Conservation (phyloP, 441 rosid genomes). For the Kokia cookei region DNA sequence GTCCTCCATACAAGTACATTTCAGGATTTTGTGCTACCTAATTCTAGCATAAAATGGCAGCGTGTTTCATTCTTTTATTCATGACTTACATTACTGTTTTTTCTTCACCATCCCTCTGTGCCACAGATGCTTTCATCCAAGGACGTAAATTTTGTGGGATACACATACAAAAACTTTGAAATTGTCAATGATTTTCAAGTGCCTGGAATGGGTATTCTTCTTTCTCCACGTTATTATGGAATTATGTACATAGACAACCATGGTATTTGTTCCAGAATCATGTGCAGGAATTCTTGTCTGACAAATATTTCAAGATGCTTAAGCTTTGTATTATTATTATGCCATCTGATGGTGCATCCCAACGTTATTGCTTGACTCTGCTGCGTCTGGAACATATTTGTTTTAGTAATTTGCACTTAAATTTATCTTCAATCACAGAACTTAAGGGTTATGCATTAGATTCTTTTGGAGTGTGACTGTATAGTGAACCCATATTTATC, state of each 20-base stretch:
- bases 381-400: neutral
- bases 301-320: neutral
- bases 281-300: neutral
- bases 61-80: neutral
- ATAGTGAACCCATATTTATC: neutral
- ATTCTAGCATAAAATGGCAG: neutral
- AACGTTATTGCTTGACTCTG: neutral
- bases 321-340: neutral
- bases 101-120: neutral
- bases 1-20: neutral
- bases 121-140: conserved; percentile 64
- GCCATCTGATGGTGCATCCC: neutral
- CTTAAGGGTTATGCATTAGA: neutral
- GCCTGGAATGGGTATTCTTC: conserved; percentile 49
- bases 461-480: neutral
- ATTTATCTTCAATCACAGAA: neutral
- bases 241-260: neutral
- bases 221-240: neutral
- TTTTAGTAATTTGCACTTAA: neutral
- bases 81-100: neutral
- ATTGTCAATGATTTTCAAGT: conserved; percentile 61
- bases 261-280: neutral
- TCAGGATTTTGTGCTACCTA: neutral
- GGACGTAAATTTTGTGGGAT: conserved; percentile 63
- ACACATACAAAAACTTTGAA: conserved; percentile 65